These are phyloP conservation scores for Leccinum disarticulatum DNA, from an alignment of 768 basidiomycete genomes.

Conservation along the genomic window DNA sequence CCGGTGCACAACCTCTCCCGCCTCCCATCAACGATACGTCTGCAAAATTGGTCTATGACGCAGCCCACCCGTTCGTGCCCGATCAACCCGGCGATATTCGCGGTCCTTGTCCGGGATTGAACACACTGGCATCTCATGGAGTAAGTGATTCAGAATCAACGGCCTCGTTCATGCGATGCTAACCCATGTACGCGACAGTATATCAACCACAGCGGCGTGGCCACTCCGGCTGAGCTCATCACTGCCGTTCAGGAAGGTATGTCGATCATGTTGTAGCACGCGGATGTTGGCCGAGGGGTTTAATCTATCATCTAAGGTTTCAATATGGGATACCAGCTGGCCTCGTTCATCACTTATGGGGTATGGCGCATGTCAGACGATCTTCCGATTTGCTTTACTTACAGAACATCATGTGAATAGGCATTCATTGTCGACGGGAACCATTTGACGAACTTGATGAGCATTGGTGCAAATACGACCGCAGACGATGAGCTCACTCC, in stretches of 20 bases:
- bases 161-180: background rate
- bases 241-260: constrained; percentile 24
- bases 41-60: constrained; percentile 23
- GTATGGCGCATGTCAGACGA: constrained; percentile 6
- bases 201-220: constrained; percentile 19
- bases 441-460: constrained; percentile 30
- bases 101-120: constrained; percentile 26
- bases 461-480: constrained; percentile 25
- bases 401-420: constrained; percentile 10
- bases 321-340: constrained; percentile 26
- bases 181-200: constrained; percentile 12
- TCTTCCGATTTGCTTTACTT: background rate
- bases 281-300: background rate
- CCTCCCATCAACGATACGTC: constrained; percentile 25
- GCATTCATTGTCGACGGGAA: constrained; percentile 28
- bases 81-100: constrained; percentile 22
- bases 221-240: constrained; percentile 23
- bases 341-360: constrained; percentile 19
- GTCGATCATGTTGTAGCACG: background rate
- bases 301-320: constrained; percentile 11
- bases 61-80: constrained; percentile 17
- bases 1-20: constrained; percentile 26
- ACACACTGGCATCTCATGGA: constrained; percentile 28
- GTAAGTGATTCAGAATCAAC: constrained; percentile 15
- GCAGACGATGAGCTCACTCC: constrained; percentile 12